Conservation (phyloP, 164 flowering plant genomes). For the Tetracentron sinense region DNA sequence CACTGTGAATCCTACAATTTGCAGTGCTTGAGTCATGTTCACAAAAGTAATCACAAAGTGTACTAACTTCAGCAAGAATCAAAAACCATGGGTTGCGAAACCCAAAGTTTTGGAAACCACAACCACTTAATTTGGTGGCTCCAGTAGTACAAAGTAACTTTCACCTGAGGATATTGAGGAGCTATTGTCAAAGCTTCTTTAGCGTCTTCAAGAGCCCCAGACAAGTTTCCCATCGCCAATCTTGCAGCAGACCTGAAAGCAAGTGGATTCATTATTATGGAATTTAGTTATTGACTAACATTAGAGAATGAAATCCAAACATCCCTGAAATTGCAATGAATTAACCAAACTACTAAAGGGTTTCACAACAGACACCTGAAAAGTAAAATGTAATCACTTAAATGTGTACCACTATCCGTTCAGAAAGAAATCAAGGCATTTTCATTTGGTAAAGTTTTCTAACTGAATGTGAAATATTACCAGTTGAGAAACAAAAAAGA, state of each 20-base stretch:
- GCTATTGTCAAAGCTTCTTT: conserved; percentile 49
- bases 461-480: too few species aligned
- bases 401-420: too few species aligned
- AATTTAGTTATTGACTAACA: neutral
- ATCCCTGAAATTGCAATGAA: neutral
- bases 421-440: too few species aligned
- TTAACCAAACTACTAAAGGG: neutral
- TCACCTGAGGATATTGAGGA: conserved; percentile 65
- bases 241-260: conserved; percentile 55
- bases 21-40: neutral
- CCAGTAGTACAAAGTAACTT: neutral
- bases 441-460: too few species aligned
- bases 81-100: neutral
- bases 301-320: neutral
- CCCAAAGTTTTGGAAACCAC: neutral
- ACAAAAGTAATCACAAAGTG: neutral
- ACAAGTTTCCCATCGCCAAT: conserved; percentile 44
- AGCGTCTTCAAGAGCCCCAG: conserved; percentile 81
- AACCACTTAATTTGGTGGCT: neutral
- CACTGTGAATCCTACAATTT: neutral
- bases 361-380: neutral
- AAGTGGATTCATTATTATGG: neutral
- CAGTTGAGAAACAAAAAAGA: too few species aligned
- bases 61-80: neutral
- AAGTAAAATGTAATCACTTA: neutral